Evolutionary conservation across 257 asterid species (phyloP).

Genomic region (Solanum arcanum): DNA sequence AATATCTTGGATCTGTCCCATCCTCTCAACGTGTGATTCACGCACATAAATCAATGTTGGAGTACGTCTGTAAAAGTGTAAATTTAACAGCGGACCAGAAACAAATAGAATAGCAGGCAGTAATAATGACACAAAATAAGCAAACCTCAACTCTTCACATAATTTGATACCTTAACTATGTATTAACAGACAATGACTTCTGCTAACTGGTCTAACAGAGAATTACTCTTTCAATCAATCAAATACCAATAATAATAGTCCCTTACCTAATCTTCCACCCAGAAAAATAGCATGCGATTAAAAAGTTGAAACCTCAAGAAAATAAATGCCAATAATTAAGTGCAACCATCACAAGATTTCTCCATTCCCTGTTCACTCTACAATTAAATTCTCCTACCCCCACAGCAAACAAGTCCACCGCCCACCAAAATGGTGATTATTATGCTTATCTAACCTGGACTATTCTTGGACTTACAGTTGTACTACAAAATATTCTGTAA

Average conservation of each 20-base stretch:
- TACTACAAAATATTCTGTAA: neutral
- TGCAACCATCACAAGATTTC: neutral
- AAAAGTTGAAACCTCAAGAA: neutral
- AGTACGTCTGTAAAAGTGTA: slow-evolving; percentile 54
- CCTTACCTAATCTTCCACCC: neutral
- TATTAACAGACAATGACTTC: neutral
- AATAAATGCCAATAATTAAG: neutral
- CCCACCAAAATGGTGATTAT: neutral
- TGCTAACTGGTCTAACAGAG: neutral
- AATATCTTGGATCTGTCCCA: slow-evolving; percentile 89
- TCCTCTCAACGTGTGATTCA: slow-evolving; percentile 87
- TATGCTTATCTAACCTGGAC: neutral
- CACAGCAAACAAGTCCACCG: neutral
- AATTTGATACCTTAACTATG: neutral
- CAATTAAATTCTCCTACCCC: neutral
- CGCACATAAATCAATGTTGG: slow-evolving; percentile 95
- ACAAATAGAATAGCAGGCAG: neutral
- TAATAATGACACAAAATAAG: neutral
- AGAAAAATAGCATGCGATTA: neutral
- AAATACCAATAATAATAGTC: neutral
- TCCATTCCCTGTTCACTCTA: neutral
- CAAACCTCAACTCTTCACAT: neutral
- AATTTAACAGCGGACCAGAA: neutral
- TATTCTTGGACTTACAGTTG: neutral
- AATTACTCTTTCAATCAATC: neutral